These are phyloP conservation scores for Agarophyton chilense DNA, from an alignment of 23 red algal species.

Conservation along the genomic window DNA sequence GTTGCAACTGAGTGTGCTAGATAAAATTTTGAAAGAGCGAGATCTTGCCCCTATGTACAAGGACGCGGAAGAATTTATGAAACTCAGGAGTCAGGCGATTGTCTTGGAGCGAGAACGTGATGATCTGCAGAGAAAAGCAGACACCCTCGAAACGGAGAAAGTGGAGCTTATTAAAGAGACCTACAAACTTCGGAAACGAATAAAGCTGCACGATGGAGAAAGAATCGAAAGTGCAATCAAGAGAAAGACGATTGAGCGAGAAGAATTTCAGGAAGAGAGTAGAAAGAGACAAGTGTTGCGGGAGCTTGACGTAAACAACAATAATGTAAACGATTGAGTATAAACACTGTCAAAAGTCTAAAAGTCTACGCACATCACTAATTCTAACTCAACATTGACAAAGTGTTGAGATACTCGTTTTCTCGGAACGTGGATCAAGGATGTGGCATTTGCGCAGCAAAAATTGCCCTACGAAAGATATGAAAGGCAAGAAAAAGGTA, in stretches of 20 bases:
- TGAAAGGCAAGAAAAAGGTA: too few relatives aligned
- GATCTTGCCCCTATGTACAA: background rate
- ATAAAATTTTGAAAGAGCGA: background rate
- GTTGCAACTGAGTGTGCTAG: background rate
- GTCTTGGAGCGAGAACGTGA: background rate
- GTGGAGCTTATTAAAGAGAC: background rate
- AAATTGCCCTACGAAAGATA: too few relatives aligned
- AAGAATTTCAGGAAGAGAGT: background rate
- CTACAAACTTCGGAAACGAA: conserved; percentile 25
- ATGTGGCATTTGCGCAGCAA: too few relatives aligned
- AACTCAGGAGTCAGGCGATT: background rate
- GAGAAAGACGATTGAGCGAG: background rate
- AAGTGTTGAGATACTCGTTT: too few relatives aligned
- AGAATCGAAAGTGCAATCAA: conserved; percentile 8
- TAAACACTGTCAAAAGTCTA: background rate
- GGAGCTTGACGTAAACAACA: conserved; percentile 11
- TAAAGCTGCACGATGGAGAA: conserved; percentile 18
- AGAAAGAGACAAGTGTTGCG: background rate
- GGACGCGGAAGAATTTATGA: conserved; percentile 10
- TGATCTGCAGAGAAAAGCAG: background rate
- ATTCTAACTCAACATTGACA: too few relatives aligned
- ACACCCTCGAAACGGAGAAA: background rate
- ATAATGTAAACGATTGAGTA: background rate
- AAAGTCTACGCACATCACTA: background rate
- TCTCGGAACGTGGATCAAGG: too few relatives aligned